Base-by-base conservation (phyloP, 371 early-diverging fungal species). In the Choanephora cucurbitarum region DNA sequence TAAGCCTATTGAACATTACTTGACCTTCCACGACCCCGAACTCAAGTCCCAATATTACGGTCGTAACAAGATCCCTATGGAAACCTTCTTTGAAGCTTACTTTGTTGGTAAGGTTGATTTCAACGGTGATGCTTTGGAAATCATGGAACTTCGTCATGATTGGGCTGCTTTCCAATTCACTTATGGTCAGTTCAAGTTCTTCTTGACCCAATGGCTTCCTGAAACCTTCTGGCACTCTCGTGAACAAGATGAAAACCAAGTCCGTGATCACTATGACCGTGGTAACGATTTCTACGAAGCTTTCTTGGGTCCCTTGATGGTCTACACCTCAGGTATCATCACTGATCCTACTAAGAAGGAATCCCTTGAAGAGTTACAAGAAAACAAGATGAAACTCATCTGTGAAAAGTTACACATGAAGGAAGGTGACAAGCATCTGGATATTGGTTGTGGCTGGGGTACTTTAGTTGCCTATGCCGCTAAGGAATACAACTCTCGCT, bases 391-490 rank as follows among this genome's bases (percentile, higher is more conserved):
- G 77, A 82, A 87, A 55, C 80, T 91, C 49, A 94, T 98, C 44
- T 89, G 89, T 69, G 87, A 94, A 55, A 91, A 91, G 76, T 69
- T 95, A 14, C 84, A 90, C 60, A 80, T 97, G 71, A 88, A 91
- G 82, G 72, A 84, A 57, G 96, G 95, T 60, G 95, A 95, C 63
- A 84, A 86, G 49, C 90, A 92, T 68, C 79, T 98, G 75, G 98
- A 98, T 79, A 94, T 98, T 78, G 98, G 98, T 51, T 95, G 96
- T 72, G 98, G 97, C n/a, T 97, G 98, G 97, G 97, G 96, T 56
- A 96, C 97, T 18, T 84, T 97, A 44, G 83, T 85, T 44, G 89
- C 91, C 48, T 91, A 87, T 72, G 94, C 97, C 39, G 84, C 97
- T 59, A 93, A 94, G 83, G 70, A 94, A 69, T 92, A 84, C 64